Conservation (phyloP, 345 rosid genomes). For the Odontarrhena argentea region DNA sequence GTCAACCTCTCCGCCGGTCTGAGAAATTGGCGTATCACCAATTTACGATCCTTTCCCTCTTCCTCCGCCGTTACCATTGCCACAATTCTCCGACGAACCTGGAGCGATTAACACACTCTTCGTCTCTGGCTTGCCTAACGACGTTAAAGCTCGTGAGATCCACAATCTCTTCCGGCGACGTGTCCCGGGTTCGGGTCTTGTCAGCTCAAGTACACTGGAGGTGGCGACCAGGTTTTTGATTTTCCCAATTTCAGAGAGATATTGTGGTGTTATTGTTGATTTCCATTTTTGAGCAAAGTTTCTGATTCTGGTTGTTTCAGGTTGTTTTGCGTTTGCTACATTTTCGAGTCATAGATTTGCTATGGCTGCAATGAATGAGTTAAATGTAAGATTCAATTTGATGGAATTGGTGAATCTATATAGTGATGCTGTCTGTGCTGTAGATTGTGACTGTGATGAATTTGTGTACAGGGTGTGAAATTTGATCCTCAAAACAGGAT, state of each 20-base stretch:
- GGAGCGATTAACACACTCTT: constrained; percentile 71
- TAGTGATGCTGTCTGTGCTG: neutral
- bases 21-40: constrained; percentile 53
- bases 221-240: constrained; percentile 72
- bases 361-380: constrained; percentile 63
- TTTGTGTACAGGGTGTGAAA: constrained; percentile 60
- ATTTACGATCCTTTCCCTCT: constrained; percentile 57
- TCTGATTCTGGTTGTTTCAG: constrained; percentile 41
- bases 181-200: constrained; percentile 66
- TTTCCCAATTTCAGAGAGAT: no score
- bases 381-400: constrained; percentile 57
- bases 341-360: constrained; percentile 75
- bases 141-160: constrained; percentile 86
- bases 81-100: constrained; percentile 41
- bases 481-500: constrained; percentile 87
- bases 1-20: constrained; percentile 30
- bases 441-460: constrained; percentile 23
- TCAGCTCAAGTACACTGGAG: constrained; percentile 94
- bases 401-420: neutral
- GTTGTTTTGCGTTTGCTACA: constrained; percentile 86
- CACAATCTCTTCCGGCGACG: constrained; percentile 86
- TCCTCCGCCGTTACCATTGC: constrained; percentile 17
- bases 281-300: constrained; percentile 4
- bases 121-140: constrained; percentile 86
- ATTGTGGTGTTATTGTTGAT: neutral